Conservation (phyloP, 164 flowering plant species). For the Chimonanthus salicifolius region DNA sequence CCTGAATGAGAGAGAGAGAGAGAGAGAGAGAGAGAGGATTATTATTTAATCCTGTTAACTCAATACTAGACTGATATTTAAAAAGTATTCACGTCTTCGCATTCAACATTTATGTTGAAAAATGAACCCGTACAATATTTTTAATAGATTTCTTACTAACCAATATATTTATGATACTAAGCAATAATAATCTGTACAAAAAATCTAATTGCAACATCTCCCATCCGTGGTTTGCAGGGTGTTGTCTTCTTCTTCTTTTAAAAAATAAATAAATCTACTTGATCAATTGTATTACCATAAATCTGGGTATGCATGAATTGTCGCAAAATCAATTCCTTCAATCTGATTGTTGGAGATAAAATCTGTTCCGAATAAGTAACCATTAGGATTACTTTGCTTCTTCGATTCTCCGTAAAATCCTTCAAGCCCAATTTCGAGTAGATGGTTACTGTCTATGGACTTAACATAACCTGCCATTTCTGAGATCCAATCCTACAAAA, state of each 20-base stretch:
- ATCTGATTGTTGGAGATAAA: conserved; percentile 43
- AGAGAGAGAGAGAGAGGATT: not conserved
- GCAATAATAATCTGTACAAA: no score
- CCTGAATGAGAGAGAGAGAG: no score
- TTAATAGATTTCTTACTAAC: no score
- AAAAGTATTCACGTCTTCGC: no score
- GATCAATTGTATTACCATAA: conserved; percentile 22
- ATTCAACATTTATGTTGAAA: no score
- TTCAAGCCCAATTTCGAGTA: conserved; percentile 50
- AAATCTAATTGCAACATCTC: no score
- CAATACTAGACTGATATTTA: not conserved
- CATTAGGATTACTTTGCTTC: conserved; percentile 27
- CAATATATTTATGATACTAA: no score
- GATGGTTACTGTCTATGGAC: conserved; percentile 42
- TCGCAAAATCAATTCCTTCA: conserved; percentile 36
- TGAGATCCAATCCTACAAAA: conserved; percentile 18
- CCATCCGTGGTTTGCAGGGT: no score
- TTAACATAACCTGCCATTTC: conserved; percentile 43
- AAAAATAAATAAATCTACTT: not conserved
- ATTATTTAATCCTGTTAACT: not conserved
- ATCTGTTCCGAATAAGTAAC: conserved; percentile 29
- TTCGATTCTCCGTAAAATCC: conserved; percentile 48
- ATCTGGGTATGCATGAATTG: conserved; percentile 45
- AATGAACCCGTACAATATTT: no score
- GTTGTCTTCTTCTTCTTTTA: not conserved